Conservation (phyloP, 768 basidiomycete species). For the Kwoniella sp. region DNA sequence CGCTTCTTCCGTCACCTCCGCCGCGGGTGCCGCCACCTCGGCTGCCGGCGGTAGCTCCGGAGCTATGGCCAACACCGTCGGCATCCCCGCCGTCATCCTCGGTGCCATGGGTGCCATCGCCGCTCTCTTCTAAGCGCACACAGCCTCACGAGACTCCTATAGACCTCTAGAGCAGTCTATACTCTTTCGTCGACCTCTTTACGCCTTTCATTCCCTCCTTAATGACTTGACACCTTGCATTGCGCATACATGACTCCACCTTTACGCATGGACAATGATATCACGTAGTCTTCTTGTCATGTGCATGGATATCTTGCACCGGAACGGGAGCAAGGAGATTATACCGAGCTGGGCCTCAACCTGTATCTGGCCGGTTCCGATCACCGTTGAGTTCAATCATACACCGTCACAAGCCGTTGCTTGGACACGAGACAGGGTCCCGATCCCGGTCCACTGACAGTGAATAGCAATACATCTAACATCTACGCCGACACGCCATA, state of each 20-base stretch:
- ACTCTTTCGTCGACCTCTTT: neutral
- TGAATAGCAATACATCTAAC: no score
- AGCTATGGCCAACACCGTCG: conserved; percentile 9
- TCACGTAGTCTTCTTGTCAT: no score
- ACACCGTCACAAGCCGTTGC: neutral
- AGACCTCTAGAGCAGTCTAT: neutral
- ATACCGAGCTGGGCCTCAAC: neutral
- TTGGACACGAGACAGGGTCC: no score
- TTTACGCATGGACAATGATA: no score
- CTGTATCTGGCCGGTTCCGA: neutral
- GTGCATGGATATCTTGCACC: no score
- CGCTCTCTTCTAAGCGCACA: conserved; percentile 27
- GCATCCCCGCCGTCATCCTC: conserved; percentile 29
- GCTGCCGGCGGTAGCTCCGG: conserved; percentile 9
- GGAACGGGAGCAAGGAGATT: no score
- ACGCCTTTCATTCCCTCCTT: neutral
- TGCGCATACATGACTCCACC: no score
- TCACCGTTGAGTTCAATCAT: neutral
- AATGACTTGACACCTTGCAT: neutral
- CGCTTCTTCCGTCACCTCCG: conserved; percentile 1
- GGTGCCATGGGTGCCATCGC: conserved; percentile 25
- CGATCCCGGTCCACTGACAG: no score
- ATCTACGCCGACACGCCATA: conserved; percentile 55
- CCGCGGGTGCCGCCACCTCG: conserved; percentile 6
- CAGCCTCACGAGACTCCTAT: neutral